Evolutionary conservation across 345 rosid species (phyloP), one percentile per base, ranked within the genome.

Genomic region (Rhodamnia rubescens): DNA sequence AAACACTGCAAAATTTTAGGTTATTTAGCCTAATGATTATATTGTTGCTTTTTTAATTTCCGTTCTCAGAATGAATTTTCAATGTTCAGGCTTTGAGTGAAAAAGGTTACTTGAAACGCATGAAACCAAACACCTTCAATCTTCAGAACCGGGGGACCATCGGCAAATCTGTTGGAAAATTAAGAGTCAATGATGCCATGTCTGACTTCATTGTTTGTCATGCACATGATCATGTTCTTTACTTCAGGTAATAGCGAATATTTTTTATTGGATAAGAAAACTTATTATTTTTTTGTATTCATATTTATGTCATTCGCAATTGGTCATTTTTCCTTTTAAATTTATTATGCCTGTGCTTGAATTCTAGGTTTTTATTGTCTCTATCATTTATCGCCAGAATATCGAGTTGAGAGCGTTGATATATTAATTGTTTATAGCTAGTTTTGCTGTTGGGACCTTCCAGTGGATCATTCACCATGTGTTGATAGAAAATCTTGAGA

Each of bases 101-200:
- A 90, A 97, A 97, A 86, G 99, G 99, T 74, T 97, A 97, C 91
- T 91, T 95, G 84, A 97, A 97, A 91, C 93, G 98, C 89, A 97
- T 97, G 98, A 95, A 93, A 86, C 91, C 98, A 8, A 89, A 91
- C 89, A 95, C 98, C 75, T 97, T 97, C 87, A 96, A 94, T 93
- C 98, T 97, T 87, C 98, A 97, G 89, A 88, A 90, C 88, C 98
- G 99, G 85, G 98, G 98, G 81, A 97, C 99, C 81, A 89, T 95
- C 84, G 99, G 99, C 75, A 97, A 97, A 93, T 95, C 99, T 90
- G 97, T 97, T 86, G 99, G 99, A 82, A 95, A 95, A 85, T 90
- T 97, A 83, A 92, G 98, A 88, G 88, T 94, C 82, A 96, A 94
- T 90, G 99, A 97, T 89, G 88, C 98, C 44, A 93, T 97, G 99